phyloP scores from a whole-genome alignment of 768 basidiomycete species.

The Galerina marginata region DNA sequence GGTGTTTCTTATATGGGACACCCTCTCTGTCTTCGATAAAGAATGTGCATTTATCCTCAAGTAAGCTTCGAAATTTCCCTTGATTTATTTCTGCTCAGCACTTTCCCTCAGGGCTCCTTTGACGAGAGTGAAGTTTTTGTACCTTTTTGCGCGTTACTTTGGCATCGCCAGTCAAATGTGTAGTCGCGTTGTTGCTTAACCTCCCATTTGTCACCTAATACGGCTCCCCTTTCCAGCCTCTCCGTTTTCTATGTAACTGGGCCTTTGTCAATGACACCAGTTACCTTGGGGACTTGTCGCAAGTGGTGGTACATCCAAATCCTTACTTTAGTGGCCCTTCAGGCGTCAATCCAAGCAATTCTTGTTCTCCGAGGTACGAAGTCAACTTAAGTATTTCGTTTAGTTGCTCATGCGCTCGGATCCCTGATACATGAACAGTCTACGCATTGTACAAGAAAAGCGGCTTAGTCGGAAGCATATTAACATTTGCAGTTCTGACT shows the following conservation, averaged over 20 bases:
- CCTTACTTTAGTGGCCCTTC: not conserved
- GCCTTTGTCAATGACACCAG: not conserved
- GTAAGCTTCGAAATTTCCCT: not conserved
- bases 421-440: not conserved
- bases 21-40: no score
- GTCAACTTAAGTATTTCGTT: not conserved
- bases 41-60: not conserved
- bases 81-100: not conserved
- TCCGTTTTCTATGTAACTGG: not conserved
- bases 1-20: no score
- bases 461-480: not conserved
- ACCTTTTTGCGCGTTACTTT: slow-evolving; percentile 1
- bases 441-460: not conserved
- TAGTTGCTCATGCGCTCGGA: not conserved
- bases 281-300: not conserved
- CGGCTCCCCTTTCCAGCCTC: not conserved
- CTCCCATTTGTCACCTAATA: not conserved
- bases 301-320: not conserved
- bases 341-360: not conserved
- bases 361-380: not conserved
- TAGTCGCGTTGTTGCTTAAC: not conserved
- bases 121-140: not conserved
- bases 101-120: not conserved
- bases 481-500: not conserved
- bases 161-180: not conserved